phyloP scores from a whole-genome alignment of 108 stramenopile species.

The Hondaea fermentalgiana region DNA sequence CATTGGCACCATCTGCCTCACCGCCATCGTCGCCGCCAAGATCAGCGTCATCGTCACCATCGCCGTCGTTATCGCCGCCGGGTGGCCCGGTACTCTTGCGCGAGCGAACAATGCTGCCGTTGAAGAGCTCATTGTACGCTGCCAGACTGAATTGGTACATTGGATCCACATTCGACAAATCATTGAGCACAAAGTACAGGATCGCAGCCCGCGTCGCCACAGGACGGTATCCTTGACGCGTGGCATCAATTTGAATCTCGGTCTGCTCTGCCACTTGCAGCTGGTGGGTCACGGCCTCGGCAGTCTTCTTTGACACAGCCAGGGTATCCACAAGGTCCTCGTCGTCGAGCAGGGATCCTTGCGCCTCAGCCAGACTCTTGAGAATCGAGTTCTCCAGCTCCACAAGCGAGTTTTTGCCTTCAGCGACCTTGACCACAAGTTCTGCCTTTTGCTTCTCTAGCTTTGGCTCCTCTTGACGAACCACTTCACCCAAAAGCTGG shows the following conservation, averaged over 20 bases:
- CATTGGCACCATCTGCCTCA: neutral
- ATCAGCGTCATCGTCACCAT: neutral
- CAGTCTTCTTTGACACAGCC: slow-evolving; percentile 52
- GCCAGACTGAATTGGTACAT: slow-evolving; percentile 64
- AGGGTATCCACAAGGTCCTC: slow-evolving; percentile 53
- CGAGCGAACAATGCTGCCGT: slow-evolving; percentile 39
- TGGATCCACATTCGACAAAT: slow-evolving; percentile 52
- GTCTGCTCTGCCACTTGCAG: slow-evolving; percentile 54
- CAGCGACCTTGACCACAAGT: slow-evolving; percentile 50
- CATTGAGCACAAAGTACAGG: slow-evolving; percentile 58
- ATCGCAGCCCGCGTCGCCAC: slow-evolving; percentile 53
- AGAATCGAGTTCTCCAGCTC: slow-evolving; percentile 61
- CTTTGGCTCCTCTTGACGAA: slow-evolving; percentile 51
- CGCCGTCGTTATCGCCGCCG: neutral
- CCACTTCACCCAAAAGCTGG: slow-evolving; percentile 55
- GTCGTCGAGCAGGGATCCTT: slow-evolving; percentile 55
- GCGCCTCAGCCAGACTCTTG: slow-evolving; percentile 41
- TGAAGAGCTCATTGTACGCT: slow-evolving; percentile 57
- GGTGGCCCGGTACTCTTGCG: neutral
- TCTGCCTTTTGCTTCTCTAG: slow-evolving; percentile 54
- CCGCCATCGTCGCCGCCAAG: neutral
- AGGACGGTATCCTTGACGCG: slow-evolving; percentile 52
- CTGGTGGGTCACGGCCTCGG: slow-evolving; percentile 53
- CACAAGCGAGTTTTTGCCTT: slow-evolving; percentile 49
- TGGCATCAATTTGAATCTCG: slow-evolving; percentile 47